A percentile compares a stretch with the other conserved stretches of the same genome.
Evolutionary conservation across 1,284 basidiomycete genomes (phyloP).

Genomic region (Tetrapyrgos nigripes): DNA sequence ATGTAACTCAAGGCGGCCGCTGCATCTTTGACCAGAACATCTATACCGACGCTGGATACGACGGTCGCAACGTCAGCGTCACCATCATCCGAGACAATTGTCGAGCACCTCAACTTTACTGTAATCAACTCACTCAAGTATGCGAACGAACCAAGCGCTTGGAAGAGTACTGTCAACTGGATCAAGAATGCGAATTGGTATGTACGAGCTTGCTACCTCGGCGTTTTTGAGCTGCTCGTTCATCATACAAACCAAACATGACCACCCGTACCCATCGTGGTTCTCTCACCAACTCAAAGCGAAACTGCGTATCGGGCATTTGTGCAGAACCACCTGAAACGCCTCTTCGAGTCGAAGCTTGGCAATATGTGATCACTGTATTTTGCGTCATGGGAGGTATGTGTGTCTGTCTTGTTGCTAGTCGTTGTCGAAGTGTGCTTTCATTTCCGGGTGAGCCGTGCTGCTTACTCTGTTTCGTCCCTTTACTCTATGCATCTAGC

Average conservation of each 20-base stretch:
- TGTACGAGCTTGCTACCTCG: slow-evolving; percentile 19
- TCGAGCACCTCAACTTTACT: slow-evolving; percentile 59
- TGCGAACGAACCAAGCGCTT: slow-evolving; percentile 57
- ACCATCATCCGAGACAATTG: slow-evolving; percentile 70
- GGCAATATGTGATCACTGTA: slow-evolving; percentile 14
- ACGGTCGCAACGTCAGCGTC: slow-evolving; percentile 53
- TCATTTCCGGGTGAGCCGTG: slow-evolving; percentile 48
- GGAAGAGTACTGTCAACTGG: slow-evolving; percentile 54
- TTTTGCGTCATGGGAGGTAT: slow-evolving; percentile 13
- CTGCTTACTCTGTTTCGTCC: slow-evolving; percentile 48
- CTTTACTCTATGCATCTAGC: slow-evolving; percentile 35
- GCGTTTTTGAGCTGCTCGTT: slow-evolving; percentile 16
- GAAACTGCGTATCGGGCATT: slow-evolving; percentile 26
- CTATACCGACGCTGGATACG: slow-evolving; percentile 57
- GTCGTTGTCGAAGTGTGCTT: slow-evolving; percentile 36
- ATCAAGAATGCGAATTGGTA: slow-evolving; percentile 63
- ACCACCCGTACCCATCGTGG: background rate
- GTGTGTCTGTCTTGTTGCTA: background rate
- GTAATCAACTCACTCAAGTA: slow-evolving; percentile 50
- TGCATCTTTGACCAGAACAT: slow-evolving; percentile 68
- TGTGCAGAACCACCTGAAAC: slow-evolving; percentile 37
- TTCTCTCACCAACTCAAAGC: slow-evolving; percentile 15
- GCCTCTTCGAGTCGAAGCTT: slow-evolving; percentile 28
- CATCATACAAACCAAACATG: background rate
- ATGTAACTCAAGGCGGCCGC: slow-evolving; percentile 57